Evolutionary conservation across 352 stramenopile species (phyloP).

Genomic region (Peronospora belbahrii): DNA sequence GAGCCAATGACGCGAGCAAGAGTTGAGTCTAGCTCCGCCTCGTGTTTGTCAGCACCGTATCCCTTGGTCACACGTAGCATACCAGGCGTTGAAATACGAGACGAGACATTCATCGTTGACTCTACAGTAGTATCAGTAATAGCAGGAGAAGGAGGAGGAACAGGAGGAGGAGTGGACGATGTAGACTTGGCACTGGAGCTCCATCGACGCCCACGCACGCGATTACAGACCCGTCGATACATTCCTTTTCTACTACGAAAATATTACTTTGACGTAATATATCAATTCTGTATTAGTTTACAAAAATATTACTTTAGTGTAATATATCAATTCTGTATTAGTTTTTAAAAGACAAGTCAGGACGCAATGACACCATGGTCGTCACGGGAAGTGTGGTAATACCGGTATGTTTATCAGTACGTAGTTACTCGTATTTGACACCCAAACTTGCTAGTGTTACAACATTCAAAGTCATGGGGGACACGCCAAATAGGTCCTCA

Average conservation of each 20-base stretch:
- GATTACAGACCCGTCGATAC: conserved; percentile 12
- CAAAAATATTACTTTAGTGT: too few species aligned
- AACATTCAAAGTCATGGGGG: background rate
- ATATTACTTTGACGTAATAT: too few species aligned
- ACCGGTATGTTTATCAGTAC: too few species aligned
- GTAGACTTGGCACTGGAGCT: conserved; percentile 17
- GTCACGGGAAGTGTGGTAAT: too few species aligned
- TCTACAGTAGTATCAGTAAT: too few species aligned
- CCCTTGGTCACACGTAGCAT: conserved; percentile 33
- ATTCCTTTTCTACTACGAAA: too few species aligned
- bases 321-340: too few species aligned
- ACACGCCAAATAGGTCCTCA: background rate
- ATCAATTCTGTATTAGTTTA: too few species aligned
- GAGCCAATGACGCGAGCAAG: conserved; percentile 63
- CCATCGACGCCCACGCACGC: conserved; percentile 14
- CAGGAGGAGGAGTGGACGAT: background rate
- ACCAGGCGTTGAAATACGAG: conserved; percentile 18
- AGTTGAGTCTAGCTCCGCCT: conserved; percentile 48
- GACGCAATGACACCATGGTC: too few species aligned
- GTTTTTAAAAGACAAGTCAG: background rate
- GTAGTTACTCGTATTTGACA: too few species aligned
- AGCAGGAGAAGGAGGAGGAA: too few species aligned
- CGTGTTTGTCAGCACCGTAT: conserved; percentile 24
- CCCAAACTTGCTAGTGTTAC: too few species aligned
- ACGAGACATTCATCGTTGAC: conserved; percentile 1